Evolutionary conservation across 1,139 yeast species (phyloP).

Genomic region (Wickerhamomyces sp.): DNA sequence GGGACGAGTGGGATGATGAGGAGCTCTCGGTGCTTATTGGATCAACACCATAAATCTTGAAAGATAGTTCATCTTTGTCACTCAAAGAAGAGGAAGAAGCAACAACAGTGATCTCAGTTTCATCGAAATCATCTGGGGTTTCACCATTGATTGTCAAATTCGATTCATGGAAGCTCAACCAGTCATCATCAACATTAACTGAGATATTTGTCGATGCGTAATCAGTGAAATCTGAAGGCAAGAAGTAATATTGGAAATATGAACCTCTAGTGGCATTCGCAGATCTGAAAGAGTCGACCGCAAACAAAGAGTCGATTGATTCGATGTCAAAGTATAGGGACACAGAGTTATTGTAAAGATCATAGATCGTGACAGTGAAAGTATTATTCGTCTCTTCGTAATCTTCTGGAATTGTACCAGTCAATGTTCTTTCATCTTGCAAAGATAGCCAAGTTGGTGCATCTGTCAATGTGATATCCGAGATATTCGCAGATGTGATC

Average conservation of each 20-base stretch:
- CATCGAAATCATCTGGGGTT: slow-evolving; percentile 56
- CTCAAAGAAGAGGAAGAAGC: slow-evolving; percentile 41
- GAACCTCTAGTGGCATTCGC: slow-evolving; percentile 63
- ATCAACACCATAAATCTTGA: slow-evolving; percentile 54
- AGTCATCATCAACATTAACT: slow-evolving; percentile 40
- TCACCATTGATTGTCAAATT: slow-evolving; percentile 67
- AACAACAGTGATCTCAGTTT: slow-evolving; percentile 42
- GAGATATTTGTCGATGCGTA: slow-evolving; percentile 44
- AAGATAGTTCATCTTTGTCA: slow-evolving; percentile 39
- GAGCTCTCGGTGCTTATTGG: slow-evolving; percentile 17
- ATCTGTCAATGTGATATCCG: slow-evolving; percentile 40
- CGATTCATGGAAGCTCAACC: slow-evolving; percentile 58
- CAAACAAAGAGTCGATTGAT: slow-evolving; percentile 39
- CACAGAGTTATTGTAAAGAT: slow-evolving; percentile 60
- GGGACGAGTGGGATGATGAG: slow-evolving; percentile 21
- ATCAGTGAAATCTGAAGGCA: slow-evolving; percentile 51
- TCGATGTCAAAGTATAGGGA: slow-evolving; percentile 47
- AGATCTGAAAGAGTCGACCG: slow-evolving; percentile 44
- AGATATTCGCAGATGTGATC: slow-evolving; percentile 48
- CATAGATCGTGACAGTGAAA: slow-evolving; percentile 56
- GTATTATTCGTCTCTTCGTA: slow-evolving; percentile 33
- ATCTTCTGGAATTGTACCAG: slow-evolving; percentile 54
- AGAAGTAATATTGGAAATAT: slow-evolving; percentile 50
- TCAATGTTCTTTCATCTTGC: slow-evolving; percentile 36
- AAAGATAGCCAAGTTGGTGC: slow-evolving; percentile 62